Evolutionary conservation across 371 early-diverging fungal genomes (phyloP), one percentile per base, ranked within the genome.

Genomic region (Lichtheimia ramosa): DNA sequence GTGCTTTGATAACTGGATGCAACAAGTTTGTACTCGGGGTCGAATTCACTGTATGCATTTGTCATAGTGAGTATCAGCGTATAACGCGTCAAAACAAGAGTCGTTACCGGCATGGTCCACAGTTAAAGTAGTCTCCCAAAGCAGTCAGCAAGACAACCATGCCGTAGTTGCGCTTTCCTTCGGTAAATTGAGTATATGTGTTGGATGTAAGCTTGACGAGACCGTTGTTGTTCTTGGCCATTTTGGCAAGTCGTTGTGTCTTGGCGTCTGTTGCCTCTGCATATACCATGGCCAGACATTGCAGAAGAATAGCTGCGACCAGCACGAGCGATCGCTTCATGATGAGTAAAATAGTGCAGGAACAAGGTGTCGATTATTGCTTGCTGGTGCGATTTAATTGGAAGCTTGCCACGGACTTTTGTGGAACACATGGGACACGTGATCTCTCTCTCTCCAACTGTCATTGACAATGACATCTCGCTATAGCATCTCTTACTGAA

Each of bases 151-250:
- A 70, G 3, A 90, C 84, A 21, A 89, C 83, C 51, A 91, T 56
- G 21, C 90, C 87, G 68, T 90, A 94, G 69, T 90, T 88, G 40
- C 95, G 75, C 25, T 92, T 93, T 54, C 78, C 82, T 61, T 87
- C 85, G 43, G 89, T 84, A 56, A 82, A 77, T 54, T 87, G 75
- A 14, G 77, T 80, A 62, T 83, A 93, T 18, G 80, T 73, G 43
- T 76, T 72, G 16, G 85, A 73, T 65, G 83, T 85, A 40, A 94
- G 79, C 12, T 78, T 81, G 66, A 85, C 69, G 56, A 85, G 48
- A 24, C 86, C 85, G 28, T 71, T 73, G 56, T 79, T 75, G 8
- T 65, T 66, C 52, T 72, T 74, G 23, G 76, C 75, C 28, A 80
- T 70, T 43, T 70, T 68, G 6, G 54, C 23, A 8, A 77, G 70